Evolutionary conservation across 495 filamentous ascomycete genomes (phyloP).

Genomic region (Aspergillus wentii): DNA sequence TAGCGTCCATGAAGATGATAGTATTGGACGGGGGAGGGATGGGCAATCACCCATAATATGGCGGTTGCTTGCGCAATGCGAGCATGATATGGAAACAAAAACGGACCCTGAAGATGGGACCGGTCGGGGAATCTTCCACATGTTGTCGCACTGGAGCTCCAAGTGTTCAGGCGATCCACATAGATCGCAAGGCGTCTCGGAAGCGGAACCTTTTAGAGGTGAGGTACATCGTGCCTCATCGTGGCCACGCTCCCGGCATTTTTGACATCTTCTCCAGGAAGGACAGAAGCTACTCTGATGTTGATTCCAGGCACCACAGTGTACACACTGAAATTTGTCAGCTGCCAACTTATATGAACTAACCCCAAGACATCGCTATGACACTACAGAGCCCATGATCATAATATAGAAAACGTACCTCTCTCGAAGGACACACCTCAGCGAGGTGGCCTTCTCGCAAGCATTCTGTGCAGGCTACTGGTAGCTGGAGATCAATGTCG

Average conservation of each 20-base stretch:
- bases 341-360: too few relatives aligned
- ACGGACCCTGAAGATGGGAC: slow-evolving; percentile 19
- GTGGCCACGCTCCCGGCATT: slow-evolving; percentile 45
- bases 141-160: slow-evolving; percentile 37
- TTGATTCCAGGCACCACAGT: slow-evolving; percentile 36
- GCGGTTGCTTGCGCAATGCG: slow-evolving; percentile 38
- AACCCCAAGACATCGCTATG: too few relatives aligned
- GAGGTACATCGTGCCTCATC: slow-evolving; percentile 30
- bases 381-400: too few relatives aligned
- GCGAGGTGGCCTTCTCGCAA: slow-evolving; percentile 40
- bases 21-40: slow-evolving; percentile 13
- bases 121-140: slow-evolving; percentile 31
- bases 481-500: slow-evolving; percentile 59
- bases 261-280: slow-evolving; percentile 34
- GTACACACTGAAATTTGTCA: slow-evolving; percentile 24
- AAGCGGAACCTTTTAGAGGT: slow-evolving; percentile 28
- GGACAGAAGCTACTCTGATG: slow-evolving; percentile 38
- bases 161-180: slow-evolving; percentile 37
- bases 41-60: slow-evolving; percentile 49
- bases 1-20: slow-evolving; percentile 31
- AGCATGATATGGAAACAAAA: slow-evolving; percentile 42
- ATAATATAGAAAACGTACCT: slow-evolving; percentile 30
- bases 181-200: slow-evolving; percentile 40
- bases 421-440: slow-evolving; percentile 38
- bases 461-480: slow-evolving; percentile 49